Percentiles rank a stretch among this genome's conserved stretches.
phyloP scores from a whole-genome alignment of 306 rosid genomes.

The Heteromeles arbutifolia region DNA sequence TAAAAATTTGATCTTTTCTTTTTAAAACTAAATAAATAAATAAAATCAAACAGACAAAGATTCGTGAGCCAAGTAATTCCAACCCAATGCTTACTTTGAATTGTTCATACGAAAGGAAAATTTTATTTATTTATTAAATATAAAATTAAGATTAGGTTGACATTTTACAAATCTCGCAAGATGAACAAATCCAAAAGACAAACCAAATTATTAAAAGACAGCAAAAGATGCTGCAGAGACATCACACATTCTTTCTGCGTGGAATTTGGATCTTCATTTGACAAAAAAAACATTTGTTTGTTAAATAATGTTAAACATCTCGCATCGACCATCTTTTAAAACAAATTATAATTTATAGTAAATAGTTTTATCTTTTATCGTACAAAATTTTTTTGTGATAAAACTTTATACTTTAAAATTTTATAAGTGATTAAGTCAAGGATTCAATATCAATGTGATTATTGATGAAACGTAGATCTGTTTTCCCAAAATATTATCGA shows the following conservation, averaged over 20 bases:
- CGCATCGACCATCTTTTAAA: too few species aligned
- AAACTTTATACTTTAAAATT: too few species aligned
- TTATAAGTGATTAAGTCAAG: too few species aligned
- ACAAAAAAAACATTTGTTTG: not conserved
- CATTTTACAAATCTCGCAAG: not conserved
- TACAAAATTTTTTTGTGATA: too few species aligned
- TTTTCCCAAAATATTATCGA: too few species aligned
- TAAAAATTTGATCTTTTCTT: not conserved
- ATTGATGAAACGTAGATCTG: too few species aligned
- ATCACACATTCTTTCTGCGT: slow-evolving; percentile 29
- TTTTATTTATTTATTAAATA: not conserved
- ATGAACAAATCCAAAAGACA: slow-evolving; percentile 6
- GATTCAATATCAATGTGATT: too few species aligned
- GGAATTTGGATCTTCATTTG: slow-evolving; percentile 20
- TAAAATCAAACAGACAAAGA: slow-evolving; percentile 29
- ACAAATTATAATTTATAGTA: too few species aligned
- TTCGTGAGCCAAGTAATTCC: slow-evolving; percentile 50
- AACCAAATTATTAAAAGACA: slow-evolving; percentile 4
- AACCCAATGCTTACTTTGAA: slow-evolving; percentile 9
- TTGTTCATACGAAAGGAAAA: not conserved
- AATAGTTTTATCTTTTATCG: too few species aligned
- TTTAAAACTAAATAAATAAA: too few species aligned
- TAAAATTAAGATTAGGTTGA: slow-evolving; percentile 6
- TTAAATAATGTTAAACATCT: not conserved
- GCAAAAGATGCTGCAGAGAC: slow-evolving; percentile 19